phyloP scores from a whole-genome alignment of 2,329 filamentous ascomycete species.

The Nothophaeocryptopus gaeumannii region DNA sequence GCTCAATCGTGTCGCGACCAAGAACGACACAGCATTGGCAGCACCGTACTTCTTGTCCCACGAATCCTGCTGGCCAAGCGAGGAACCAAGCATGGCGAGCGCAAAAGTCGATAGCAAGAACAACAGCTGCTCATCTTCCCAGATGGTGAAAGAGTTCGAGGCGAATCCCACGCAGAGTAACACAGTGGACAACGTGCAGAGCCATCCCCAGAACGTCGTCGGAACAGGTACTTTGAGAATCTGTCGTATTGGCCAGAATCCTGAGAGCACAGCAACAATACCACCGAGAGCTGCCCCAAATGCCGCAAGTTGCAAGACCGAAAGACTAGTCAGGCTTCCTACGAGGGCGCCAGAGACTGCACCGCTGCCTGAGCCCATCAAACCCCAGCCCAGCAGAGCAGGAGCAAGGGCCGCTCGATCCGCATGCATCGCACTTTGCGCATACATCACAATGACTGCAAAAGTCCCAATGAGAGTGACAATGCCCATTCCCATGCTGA shows the following conservation, averaged over 20 bases:
- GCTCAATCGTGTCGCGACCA: slow-evolving; percentile 72
- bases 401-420: slow-evolving; percentile 55
- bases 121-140: slow-evolving; percentile 92
- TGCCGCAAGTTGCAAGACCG: slow-evolving; percentile 40
- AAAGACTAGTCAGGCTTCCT: slow-evolving; percentile 36
- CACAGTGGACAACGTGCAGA: slow-evolving; percentile 76
- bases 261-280: slow-evolving; percentile 40
- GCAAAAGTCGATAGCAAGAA: slow-evolving; percentile 92
- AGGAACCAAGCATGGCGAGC: slow-evolving; percentile 67
- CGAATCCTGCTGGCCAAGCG: slow-evolving; percentile 66
- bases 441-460: slow-evolving; percentile 68
- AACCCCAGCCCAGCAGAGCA: slow-evolving; percentile 51
- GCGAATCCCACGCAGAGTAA: slow-evolving; percentile 91
- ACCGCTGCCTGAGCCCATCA: slow-evolving; percentile 48
- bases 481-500: slow-evolving; percentile 80
- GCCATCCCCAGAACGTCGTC: slow-evolving; percentile 81
- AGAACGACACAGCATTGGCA: slow-evolving; percentile 81
- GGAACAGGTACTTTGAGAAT: slow-evolving; percentile 59
- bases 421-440: slow-evolving; percentile 52
- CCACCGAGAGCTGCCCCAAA: slow-evolving; percentile 42
- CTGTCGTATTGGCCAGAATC: slow-evolving; percentile 41
- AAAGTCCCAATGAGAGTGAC: slow-evolving; percentile 67
- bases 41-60: slow-evolving; percentile 71
- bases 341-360: slow-evolving; percentile 27
- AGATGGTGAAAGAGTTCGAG: slow-evolving; percentile 97